Evolutionary conservation across 768 basidiomycete genomes (phyloP).

Genomic region (Pleurotus cornucopiae): DNA sequence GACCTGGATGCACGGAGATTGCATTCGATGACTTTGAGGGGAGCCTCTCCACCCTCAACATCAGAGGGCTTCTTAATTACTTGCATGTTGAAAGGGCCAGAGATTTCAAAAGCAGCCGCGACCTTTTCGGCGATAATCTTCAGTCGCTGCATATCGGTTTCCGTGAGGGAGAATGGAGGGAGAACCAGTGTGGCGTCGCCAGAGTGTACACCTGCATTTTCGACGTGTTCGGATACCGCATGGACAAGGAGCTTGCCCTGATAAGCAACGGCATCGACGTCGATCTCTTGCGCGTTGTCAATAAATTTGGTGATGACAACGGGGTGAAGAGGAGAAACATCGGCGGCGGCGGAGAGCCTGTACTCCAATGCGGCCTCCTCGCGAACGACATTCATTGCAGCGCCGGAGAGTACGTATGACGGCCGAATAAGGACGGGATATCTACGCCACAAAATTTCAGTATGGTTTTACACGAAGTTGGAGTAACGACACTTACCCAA

Average conservation of each 20-base stretch:
- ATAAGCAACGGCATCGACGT: conserved; percentile 95
- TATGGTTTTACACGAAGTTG: background rate
- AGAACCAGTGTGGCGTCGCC: conserved; percentile 97
- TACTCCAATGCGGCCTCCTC: conserved; percentile 88
- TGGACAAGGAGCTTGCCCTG: conserved; percentile 90
- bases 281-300: conserved; percentile 95
- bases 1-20: conserved; percentile 97
- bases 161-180: conserved; percentile 81
- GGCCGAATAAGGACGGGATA: conserved; percentile 98
- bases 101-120: conserved; percentile 91
- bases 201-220: conserved; percentile 98
- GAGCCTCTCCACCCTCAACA: conserved; percentile 45
- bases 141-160: conserved; percentile 76
- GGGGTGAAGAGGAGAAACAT: conserved; percentile 94
- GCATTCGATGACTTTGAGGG: conserved; percentile 97
- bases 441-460: conserved; percentile 28
- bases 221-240: conserved; percentile 96
- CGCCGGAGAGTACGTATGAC: conserved; percentile 96
- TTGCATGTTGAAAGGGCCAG: conserved; percentile 99
- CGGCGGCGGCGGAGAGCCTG: conserved; percentile 94
- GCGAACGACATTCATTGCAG: conserved; percentile 98
- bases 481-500: conserved; percentile 48
- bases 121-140: conserved; percentile 96
- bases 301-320: conserved; percentile 99
- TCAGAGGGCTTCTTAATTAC: conserved; percentile 80